phyloP scores from a whole-genome alignment of 2,329 filamentous ascomycete species.

The Parascedosporium putredinis region DNA sequence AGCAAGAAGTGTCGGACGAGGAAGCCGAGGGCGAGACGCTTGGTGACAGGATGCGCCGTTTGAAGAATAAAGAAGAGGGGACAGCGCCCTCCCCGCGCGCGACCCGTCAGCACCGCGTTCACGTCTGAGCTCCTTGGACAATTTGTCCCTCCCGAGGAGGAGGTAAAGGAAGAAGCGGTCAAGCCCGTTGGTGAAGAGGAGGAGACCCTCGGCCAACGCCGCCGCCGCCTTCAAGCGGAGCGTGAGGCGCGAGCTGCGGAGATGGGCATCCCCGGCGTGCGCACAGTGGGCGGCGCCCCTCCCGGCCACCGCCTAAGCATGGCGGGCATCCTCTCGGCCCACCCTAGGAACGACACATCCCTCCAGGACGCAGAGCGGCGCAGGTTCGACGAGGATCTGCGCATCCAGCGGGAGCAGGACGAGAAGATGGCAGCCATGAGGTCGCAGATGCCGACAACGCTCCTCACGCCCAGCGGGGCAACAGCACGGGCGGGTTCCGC shows the following conservation, averaged over 20 bases:
- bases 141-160: slow-evolving; percentile 42
- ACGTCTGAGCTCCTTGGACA: slow-evolving; percentile 58
- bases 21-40: slow-evolving; percentile 44
- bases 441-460: slow-evolving; percentile 35
- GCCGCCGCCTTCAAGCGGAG: slow-evolving; percentile 61
- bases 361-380: slow-evolving; percentile 29
- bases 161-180: slow-evolving; percentile 31
- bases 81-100: slow-evolving; percentile 35
- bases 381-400: slow-evolving; percentile 29
- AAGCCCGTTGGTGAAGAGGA: slow-evolving; percentile 44
- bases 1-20: slow-evolving; percentile 32
- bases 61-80: slow-evolving; percentile 37
- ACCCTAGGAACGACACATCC: slow-evolving; percentile 30
- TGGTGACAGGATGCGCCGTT: slow-evolving; percentile 51
- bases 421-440: slow-evolving; percentile 38
- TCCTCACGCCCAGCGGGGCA: slow-evolving; percentile 21
- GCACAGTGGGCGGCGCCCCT: slow-evolving; percentile 1
- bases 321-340: slow-evolving; percentile 44
- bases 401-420: slow-evolving; percentile 31
- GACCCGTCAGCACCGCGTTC: slow-evolving; percentile 56
- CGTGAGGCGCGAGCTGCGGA: slow-evolving; percentile 52
- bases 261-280: slow-evolving; percentile 27
- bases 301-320: slow-evolving; percentile 35
- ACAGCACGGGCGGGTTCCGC: slow-evolving; percentile 22
- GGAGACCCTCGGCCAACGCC: slow-evolving; percentile 70